Base-by-base conservation (phyloP, 2,329 filamentous ascomycete genomes). In the Botrytis pseudocinerea region DNA sequence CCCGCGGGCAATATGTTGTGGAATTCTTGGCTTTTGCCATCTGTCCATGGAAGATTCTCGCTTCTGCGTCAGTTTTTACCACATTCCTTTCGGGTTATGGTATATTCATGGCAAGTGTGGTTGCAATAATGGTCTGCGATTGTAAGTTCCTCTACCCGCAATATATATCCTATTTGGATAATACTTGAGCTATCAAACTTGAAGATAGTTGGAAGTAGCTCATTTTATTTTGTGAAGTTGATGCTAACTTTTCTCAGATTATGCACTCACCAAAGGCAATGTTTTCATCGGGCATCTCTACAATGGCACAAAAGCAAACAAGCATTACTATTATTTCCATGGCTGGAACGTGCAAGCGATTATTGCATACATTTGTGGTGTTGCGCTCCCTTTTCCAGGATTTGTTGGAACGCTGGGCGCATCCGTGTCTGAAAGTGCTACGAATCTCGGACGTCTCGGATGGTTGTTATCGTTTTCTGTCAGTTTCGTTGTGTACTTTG, bases 51-150 rank as follows among this genome's bases (percentile, higher is more conserved):
- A 90, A 90, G 81, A 91, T 92, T 74, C 82, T 91, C 25, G 83
- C 81, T 62, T 88, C 86, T 0, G 89, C 89, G 4, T 80, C 82
- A 2, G 87, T 85, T 1, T 88, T 91, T 74, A 82, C 90, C 10
- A 86, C 87, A 63, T 92, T 92, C 81, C 90, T 93, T 84, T 84
- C 86, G 60, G 90, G 89, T 0, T 90, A 91, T 79, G 86, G 86
- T 1, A 83, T 90, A 28, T 90, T 91, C 79, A 82, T 90, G 22
- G 88, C 87, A 0, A 87, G 88, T 57, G 76, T 79, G 25, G 78
- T 78, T 51, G 78, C 77, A 25, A 77, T 80, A 65, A 72, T 72
- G 70, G 59, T 79, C 44, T 78, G 75, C 66, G 78, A 79, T 70
- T 78, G 76, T 77, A 73, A 76, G 77, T 75, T 32, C 18, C 42